Evolutionary conservation across 139 green algal species (phyloP), one percentile per base, ranked within the genome.

Genomic region (Desmodesmus armatus): DNA sequence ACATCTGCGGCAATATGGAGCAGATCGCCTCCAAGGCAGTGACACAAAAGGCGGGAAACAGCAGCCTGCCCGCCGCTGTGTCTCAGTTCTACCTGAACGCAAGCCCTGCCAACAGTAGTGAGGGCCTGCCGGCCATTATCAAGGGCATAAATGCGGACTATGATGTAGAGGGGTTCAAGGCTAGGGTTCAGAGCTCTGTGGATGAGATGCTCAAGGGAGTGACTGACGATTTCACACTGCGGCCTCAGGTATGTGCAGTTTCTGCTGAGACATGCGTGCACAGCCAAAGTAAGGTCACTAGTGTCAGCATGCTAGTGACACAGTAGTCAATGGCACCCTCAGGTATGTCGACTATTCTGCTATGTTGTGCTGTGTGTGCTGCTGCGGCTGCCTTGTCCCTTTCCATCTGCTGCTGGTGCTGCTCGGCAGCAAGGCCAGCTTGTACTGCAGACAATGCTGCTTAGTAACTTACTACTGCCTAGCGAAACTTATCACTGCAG

Each of bases 111-210:
- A 29, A 41, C n/a, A 69, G 31, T 9, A 33, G 19, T 41, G 60
- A n/a, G 25, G 49, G 41, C 25, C 3, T 82, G 2, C 7, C 25
- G 3, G 49, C 29, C 19, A 62, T 84, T n/a, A 44, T 66, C 23
- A 39, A 13, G 11, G 40, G 40, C 23, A 39, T 84, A 6, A 82
- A 72, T 33, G 35, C 53, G 13, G 78, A 63, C 23, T 55, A 39
- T n/a, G 78, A 84, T 37, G 49, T 84, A 53, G 43, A 49, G 11
- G n/a, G 19, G 3, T 23, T 84, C 9, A 84, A 84, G 78, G 78
- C 37, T 2, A 31, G 55, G 31, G 63, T 77, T 25, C 76, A 77
- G 19, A 37, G 67, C 0, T 40, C 63, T 5, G 21, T 84, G 0
- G 43, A 43, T 3, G 25, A 43, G 29, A 33, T 25, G 7, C n/a